Percentiles rank a stretch among this genome's conserved stretches.
These are phyloP conservation scores for Immersiella caudata DNA, from an alignment of 495 filamentous ascomycete genomes.

Conservation along the genomic window DNA sequence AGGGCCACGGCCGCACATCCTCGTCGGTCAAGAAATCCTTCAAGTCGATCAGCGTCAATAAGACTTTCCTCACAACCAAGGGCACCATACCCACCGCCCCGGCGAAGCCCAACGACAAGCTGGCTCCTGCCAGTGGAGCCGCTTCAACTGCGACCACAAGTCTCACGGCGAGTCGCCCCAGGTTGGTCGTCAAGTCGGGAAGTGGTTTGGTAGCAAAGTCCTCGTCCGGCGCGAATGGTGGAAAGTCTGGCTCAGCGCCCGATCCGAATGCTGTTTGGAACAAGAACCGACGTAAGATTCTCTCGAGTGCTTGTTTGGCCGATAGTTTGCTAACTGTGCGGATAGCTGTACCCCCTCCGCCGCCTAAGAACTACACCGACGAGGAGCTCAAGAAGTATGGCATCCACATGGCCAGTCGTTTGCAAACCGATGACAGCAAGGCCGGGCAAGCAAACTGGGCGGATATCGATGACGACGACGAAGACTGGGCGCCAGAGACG, in stretches of 20 bases:
- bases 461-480: conserved; percentile 97
- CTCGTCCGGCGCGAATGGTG: conserved; percentile 56
- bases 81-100: conserved; percentile 42
- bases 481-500: conserved; percentile 94
- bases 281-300: conserved; percentile 80
- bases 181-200: conserved; percentile 57
- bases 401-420: conserved; percentile 91
- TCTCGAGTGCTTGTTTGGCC: neutral
- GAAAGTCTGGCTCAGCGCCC: conserved; percentile 54
- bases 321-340: neutral
- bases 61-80: conserved; percentile 72
- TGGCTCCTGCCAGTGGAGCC: conserved; percentile 36
- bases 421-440: conserved; percentile 74
- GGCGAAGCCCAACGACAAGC: conserved; percentile 57
- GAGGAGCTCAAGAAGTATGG: conserved; percentile 96
- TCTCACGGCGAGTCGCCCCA: conserved; percentile 50
- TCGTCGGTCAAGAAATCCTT: conserved; percentile 84
- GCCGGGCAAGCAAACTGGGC: conserved; percentile 90
- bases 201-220: conserved; percentile 54
- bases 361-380: conserved; percentile 92
- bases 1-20: conserved; percentile 65
- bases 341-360: conserved; percentile 71
- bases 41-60: conserved; percentile 94
- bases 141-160: conserved; percentile 42
- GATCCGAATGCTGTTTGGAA: conserved; percentile 90